These are phyloP conservation scores for Cardiospermum halicacabum DNA, from an alignment of 345 rosid genomes.

Conservation along the genomic window DNA sequence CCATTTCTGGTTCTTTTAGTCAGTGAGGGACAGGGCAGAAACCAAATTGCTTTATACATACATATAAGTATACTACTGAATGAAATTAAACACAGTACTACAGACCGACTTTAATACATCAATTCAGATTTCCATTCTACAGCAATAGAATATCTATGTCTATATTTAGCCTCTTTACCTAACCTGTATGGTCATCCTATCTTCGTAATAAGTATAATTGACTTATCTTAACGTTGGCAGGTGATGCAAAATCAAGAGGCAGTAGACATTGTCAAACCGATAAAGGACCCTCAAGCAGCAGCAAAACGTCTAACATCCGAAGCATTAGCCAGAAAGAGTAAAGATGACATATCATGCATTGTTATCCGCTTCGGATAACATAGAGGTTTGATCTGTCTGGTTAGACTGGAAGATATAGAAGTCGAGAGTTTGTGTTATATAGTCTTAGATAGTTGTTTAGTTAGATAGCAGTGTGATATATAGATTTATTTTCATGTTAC, in stretches of 20 bases:
- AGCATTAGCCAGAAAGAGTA: constrained; percentile 58
- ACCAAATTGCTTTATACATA: background rate
- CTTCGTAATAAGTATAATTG: background rate
- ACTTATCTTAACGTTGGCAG: constrained; percentile 18
- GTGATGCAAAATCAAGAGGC: constrained; percentile 47
- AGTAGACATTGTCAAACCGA: constrained; percentile 39
- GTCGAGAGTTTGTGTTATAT: constrained; percentile 4
- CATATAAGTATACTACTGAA: background rate
- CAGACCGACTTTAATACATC: too few species aligned
- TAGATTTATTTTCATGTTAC: background rate
- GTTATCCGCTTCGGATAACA: constrained; percentile 52
- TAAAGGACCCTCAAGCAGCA: constrained; percentile 49
- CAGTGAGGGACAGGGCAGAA: background rate
- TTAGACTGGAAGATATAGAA: constrained; percentile 16
- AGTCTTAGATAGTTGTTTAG: constrained; percentile 17
- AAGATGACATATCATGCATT: constrained; percentile 53
- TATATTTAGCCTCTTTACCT: background rate
- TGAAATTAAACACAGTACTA: background rate
- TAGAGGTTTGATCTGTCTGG: constrained; percentile 7
- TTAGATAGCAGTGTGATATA: constrained; percentile 20
- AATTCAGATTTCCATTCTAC: too few species aligned
- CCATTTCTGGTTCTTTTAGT: background rate
- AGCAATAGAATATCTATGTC: too few species aligned
- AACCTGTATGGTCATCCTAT: background rate
- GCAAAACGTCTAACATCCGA: constrained; percentile 48